Base-by-base conservation (phyloP, 331 rosid genomes). In the Acacia concinna region DNA sequence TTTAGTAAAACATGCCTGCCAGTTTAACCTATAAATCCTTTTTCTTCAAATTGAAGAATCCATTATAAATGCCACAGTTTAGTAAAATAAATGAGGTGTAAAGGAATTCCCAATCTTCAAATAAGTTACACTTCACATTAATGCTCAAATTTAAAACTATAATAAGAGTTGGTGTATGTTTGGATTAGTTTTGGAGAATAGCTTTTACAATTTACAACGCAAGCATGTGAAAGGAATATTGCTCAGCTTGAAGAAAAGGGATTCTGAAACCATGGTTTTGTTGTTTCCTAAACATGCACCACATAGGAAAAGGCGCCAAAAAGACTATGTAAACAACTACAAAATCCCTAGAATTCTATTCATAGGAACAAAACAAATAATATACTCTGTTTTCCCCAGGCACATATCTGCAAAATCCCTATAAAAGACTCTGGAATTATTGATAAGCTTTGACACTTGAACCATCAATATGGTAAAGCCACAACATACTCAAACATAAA, bases 1-100 rank as follows among this genome's bases (percentile, higher is more conserved):
- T 37, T 7, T 38, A 18, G 71, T 52, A 74, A 31, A 71, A 41
- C 6, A 21, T 30, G 20, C 73, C 57, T 12, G 63, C 59, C n/a
- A 34, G 15, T 13, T 43, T 41, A 31, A 28, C 12, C 27, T 51
- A 21, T 38, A 31, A 20, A 49, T 40, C 41, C 65, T 27, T 49
- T 34, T 68, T 78, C 38, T n/a, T 44, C 72, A 85, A 66, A 84
- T 38, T 35, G 37, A 69, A 15, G 23, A 68, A 46, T 14, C 9
- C 12, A 71, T 20, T 32, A 71, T 71, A 14, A 17, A 25, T 10
- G 54, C 17, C 37, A 27, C 30, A 41, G 37, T 14, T 43, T 6
- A 69, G 30, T 43, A 43, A 2, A 69, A 8, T 27, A 40, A 5
- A 6, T 15, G 13, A 69, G 25, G 43, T 8, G 31, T 40, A 23